Evolutionary conservation across 768 basidiomycete genomes (phyloP), one percentile per base, ranked within the genome.

Genomic region (Lyophyllum semitale): DNA sequence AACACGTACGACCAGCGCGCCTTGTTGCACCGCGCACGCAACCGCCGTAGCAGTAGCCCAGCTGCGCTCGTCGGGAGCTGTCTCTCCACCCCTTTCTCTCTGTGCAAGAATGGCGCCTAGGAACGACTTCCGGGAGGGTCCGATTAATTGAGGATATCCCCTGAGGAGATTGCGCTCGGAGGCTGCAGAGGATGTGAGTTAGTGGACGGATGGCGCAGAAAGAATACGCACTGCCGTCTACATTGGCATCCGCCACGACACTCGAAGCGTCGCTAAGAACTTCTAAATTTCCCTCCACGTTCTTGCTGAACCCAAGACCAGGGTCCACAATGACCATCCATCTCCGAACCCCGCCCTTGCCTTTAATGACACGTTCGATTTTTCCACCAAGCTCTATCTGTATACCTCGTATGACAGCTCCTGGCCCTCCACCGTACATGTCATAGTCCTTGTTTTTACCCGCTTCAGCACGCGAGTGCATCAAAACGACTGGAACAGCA

Each of bases 231-330:
- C 71, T 66, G 37, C 43, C 45, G 9, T 75, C 73, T 42, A 77
- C 62, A 4, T 48, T 12, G 11, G 65, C 51, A 38, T 82, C 75
- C 2, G 74, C 77, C 0, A 79, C 82, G 38, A 91, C 67, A 46
- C 57, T 67, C 18, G 66, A 77, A 48, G 75, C 75, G 32, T 79
- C 61, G 9, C 86, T 78, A 46, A 98, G 68, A 11, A 96, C 63
- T 57, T 79, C 76, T 30, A 93, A 59, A 69, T 96, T 95, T 4
- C 81, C 92, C 26, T 85, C 79, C 2, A 86, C 67, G 0, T 84
- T 82, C 71, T 98, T 98, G 70, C 95, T 96, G 69, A 98, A 99
- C 30, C 97, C 96, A 49, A 98, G 74, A 0, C 96, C 96, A 3
- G 96, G 93, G 72, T 98, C 97, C 23, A 88, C 80, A 49, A 98